A percentile compares a stretch with the other conserved stretches of the same genome.
phyloP scores from a whole-genome alignment of 306 rosid genomes.

The Clitoria ternatea region DNA sequence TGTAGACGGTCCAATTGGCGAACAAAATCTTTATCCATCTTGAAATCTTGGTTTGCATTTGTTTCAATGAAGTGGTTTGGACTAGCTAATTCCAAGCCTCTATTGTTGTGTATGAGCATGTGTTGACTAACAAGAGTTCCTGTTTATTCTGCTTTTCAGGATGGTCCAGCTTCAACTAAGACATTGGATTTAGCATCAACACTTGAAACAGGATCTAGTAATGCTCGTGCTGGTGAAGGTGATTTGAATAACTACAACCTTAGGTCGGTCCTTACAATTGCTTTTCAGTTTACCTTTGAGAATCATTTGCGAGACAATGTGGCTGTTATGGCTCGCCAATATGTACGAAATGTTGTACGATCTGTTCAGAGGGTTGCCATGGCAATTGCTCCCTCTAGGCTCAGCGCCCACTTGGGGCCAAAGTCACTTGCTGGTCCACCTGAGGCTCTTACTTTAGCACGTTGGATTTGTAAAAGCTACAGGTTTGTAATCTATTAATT shows the following conservation, averaged over 20 bases:
- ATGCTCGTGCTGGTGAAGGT: constrained; percentile 53
- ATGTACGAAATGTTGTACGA: constrained; percentile 76
- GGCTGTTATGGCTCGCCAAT: constrained; percentile 96
- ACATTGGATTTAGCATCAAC: constrained; percentile 87
- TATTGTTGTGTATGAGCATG: not conserved
- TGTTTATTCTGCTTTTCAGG: constrained; percentile 43
- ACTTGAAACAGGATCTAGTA: constrained; percentile 67
- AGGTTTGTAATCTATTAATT: constrained; percentile 31
- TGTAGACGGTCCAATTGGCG: not conserved
- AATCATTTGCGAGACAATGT: constrained; percentile 74
- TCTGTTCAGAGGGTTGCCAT: constrained; percentile 96
- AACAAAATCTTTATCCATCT: not conserved
- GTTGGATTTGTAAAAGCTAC: constrained; percentile 81
- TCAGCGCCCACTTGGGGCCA: constrained; percentile 54
- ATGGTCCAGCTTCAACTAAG: constrained; percentile 46
- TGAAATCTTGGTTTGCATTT: not conserved
- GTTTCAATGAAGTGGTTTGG: not conserved
- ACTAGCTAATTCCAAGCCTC: not conserved
- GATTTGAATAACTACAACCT: constrained; percentile 51
- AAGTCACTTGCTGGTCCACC: constrained; percentile 75
- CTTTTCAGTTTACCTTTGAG: constrained; percentile 88
- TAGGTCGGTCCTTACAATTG: constrained; percentile 82
- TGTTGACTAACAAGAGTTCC: not conserved
- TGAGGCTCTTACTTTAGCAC: constrained; percentile 84
- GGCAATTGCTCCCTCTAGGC: constrained; percentile 84